phyloP scores from a whole-genome alignment of 2,329 filamentous ascomycete species.

The Fusarium annulatum region DNA sequence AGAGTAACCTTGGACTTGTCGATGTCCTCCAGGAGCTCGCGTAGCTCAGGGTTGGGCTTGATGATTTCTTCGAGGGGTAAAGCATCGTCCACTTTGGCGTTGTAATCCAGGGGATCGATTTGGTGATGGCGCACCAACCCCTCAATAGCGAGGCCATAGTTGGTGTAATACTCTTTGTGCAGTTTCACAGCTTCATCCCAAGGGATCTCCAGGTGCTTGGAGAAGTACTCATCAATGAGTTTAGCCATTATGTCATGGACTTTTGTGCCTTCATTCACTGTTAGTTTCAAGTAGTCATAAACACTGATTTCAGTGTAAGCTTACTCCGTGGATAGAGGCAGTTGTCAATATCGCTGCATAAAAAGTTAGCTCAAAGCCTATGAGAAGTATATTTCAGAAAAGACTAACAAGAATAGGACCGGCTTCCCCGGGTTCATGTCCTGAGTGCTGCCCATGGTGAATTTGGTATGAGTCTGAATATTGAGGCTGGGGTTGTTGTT shows the following conservation, averaged over 20 bases:
- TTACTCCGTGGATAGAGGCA: conserved; percentile 91
- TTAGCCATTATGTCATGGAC: conserved; percentile 91
- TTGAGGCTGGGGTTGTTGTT: conserved; percentile 18
- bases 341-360: conserved; percentile 94
- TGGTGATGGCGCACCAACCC: conserved; percentile 93
- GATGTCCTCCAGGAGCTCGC: conserved; percentile 81
- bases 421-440: conserved; percentile 50
- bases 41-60: conserved; percentile 79
- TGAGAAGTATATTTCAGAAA: neutral
- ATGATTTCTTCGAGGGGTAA: conserved; percentile 88
- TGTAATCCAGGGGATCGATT: conserved; percentile 95
- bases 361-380: conserved; percentile 17
- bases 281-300: conserved; percentile 13
- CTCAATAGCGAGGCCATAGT: conserved; percentile 97
- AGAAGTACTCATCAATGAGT: conserved; percentile 76
- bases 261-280: conserved; percentile 66
- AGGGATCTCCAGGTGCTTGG: conserved; percentile 77
- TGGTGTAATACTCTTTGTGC: conserved; percentile 92
- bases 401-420: conserved; percentile 58
- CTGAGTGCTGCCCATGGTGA: conserved; percentile 50
- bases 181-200: conserved; percentile 84
- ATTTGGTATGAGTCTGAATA: conserved; percentile 8
- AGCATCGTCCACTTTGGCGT: conserved; percentile 93
- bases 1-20: conserved; percentile 85
- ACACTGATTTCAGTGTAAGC: conserved; percentile 38